A percentile compares a stretch with the other conserved stretches of the same genome.
These are phyloP conservation scores for Diaporthe australafricana DNA, from an alignment of 2,329 filamentous ascomycete species.

Conservation along the genomic window DNA sequence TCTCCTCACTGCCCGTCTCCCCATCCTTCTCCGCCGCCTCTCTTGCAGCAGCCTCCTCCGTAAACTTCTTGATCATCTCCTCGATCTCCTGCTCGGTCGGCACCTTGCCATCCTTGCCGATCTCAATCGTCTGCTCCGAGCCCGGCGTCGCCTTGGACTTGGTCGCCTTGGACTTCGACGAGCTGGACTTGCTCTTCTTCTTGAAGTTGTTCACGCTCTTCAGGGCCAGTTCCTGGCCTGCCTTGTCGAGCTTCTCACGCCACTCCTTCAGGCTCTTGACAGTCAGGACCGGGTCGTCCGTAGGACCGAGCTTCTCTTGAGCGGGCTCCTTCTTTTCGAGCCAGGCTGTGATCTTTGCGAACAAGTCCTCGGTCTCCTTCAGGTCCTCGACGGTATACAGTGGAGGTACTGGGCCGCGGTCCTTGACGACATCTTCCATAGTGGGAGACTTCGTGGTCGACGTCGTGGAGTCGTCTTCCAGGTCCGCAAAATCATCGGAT, in stretches of 20 bases:
- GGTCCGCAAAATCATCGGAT: constrained; percentile 72
- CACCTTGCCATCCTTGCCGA: constrained; percentile 55
- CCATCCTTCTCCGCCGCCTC: constrained; percentile 35
- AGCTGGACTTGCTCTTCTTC: constrained; percentile 54
- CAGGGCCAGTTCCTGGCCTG: constrained; percentile 76
- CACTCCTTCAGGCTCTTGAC: constrained; percentile 78
- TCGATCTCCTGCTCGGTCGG: constrained; percentile 58
- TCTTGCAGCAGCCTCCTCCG: constrained; percentile 45
- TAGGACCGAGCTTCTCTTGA: constrained; percentile 76
- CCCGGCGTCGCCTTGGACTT: constrained; percentile 44
- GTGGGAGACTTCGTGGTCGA: constrained; percentile 53
- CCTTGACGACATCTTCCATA: constrained; percentile 57
- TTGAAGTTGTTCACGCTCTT: constrained; percentile 72
- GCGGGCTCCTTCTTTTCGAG: constrained; percentile 76
- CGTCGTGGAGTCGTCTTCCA: constrained; percentile 75
- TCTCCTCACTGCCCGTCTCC: constrained; percentile 39
- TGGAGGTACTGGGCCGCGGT: constrained; percentile 68
- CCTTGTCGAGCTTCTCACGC: constrained; percentile 77
- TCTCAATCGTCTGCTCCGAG: constrained; percentile 55
- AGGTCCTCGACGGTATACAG: constrained; percentile 82
- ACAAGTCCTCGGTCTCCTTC: constrained; percentile 69
- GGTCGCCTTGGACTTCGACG: constrained; percentile 54
- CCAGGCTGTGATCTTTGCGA: constrained; percentile 77
- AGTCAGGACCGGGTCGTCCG: constrained; percentile 81
- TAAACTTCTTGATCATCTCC: constrained; percentile 62